Evolutionary conservation across 441 rosid species (phyloP), one percentile per base, ranked within the genome.

Genomic region (Pelargonium myrrhifolium): DNA sequence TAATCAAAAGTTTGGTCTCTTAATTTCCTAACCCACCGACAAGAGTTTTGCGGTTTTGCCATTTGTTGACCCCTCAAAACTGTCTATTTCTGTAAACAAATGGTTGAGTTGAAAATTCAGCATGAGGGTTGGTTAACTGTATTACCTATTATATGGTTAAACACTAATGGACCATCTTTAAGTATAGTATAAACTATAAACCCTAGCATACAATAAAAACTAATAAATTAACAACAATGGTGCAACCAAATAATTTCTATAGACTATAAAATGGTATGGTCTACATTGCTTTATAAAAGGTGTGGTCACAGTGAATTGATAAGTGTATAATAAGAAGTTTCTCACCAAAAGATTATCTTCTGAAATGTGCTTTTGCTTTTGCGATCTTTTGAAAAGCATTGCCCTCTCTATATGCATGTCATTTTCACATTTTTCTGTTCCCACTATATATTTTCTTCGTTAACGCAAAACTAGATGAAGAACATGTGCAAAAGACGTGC

Each of bases 261-360:
- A 49, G n/a, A n/a, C n/a, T n/a, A n/a, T n/a, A n/a, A n/a, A n/a
- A 15, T 49, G 56, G 56, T 15, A 49, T 49, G 56, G 56, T 49
- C 56, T n/a, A 49, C 12, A 43, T 58, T 64, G 65, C 84, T 81
- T 80, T 83, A 74, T 42, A 56, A 62, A 83, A 82, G 78, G 84
- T 40, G 72, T 55, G 74, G 75, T 76, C 79, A 75, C 68, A 76
- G 31, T 67, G 68, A 72, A 76, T 76, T 68, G 76, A 79, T 72
- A 75, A 72, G 74, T 71, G 73, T 68, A 79, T 75, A 40, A 76
- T 75, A 78, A 77, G 79, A 82, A 79, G 83, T 74, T 81, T 79
- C 82, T 67, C 64, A 62, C 45, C 65, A 72, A 73, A 75, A 68
- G 75, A 79, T 74, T 72, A 68, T 65, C 70, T 71, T 80, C 79